phyloP scores from a whole-genome alignment of 352 stramenopile species.

The Albugo candida region DNA sequence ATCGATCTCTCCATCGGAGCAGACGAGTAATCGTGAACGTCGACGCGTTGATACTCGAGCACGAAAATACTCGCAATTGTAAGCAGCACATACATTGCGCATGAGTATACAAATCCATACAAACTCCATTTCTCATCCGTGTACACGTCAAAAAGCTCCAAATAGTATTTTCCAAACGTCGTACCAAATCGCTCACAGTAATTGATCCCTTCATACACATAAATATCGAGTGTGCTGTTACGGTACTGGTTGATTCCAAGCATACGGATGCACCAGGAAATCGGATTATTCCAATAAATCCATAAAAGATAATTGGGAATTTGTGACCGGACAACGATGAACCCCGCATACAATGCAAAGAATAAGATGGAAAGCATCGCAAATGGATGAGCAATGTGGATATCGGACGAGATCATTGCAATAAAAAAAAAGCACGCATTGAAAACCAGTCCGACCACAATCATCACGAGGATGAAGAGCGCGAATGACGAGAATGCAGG shows the following conservation, averaged over 20 bases:
- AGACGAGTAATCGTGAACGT: not conserved
- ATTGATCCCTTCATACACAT: constrained; percentile 11
- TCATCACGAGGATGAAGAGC: constrained; percentile 8
- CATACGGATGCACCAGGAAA: not conserved
- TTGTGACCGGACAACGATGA: not conserved
- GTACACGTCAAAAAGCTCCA: constrained; percentile 9
- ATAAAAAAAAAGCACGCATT: constrained; percentile 17
- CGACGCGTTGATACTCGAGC: not conserved
- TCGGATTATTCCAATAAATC: not conserved
- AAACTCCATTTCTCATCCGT: constrained; percentile 1
- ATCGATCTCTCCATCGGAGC: not conserved
- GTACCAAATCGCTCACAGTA: constrained; percentile 12
- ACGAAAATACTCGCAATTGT: not conserved
- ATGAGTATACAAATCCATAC: not conserved
- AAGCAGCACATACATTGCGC: not conserved
- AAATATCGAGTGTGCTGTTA: constrained; percentile 10
- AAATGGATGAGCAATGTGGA: constrained; percentile 13
- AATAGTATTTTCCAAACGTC: constrained; percentile 16
- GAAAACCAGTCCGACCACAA: constrained; percentile 5
- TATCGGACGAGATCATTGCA: constrained; percentile 14
- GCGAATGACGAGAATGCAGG: constrained; percentile 6
- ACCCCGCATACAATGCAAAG: not conserved
- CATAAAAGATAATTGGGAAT: not conserved
- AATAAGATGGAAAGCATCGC: not conserved
- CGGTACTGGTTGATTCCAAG: constrained; percentile 9